phyloP scores from a whole-genome alignment of 2,329 filamentous ascomycete genomes.

The Ustulina deusta region DNA sequence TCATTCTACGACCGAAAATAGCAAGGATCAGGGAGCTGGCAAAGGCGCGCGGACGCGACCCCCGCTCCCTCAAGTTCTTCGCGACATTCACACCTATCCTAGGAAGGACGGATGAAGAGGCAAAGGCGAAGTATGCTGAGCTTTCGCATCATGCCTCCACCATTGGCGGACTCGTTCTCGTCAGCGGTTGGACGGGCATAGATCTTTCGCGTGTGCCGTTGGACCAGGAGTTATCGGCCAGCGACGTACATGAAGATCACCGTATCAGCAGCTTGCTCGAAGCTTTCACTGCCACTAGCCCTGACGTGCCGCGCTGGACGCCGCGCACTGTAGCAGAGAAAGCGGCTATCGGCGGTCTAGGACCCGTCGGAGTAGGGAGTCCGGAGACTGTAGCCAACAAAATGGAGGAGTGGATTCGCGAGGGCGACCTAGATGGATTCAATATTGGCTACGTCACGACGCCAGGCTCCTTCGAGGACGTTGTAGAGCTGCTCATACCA shows the following conservation, averaged over 20 bases:
- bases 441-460: slow-evolving; percentile 49
- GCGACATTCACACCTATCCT: slow-evolving; percentile 63
- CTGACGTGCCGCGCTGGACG: slow-evolving; percentile 58
- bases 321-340: slow-evolving; percentile 58
- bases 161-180: slow-evolving; percentile 66
- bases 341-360: slow-evolving; percentile 55
- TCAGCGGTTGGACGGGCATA: slow-evolving; percentile 70
- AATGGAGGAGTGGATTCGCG: slow-evolving; percentile 47
- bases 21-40: slow-evolving; percentile 65
- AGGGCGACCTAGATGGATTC: slow-evolving; percentile 48
- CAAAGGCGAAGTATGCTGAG: slow-evolving; percentile 63
- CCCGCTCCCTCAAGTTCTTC: slow-evolving; percentile 68
- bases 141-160: slow-evolving; percentile 64
- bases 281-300: slow-evolving; percentile 61
- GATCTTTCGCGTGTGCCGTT: slow-evolving; percentile 68
- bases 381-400: slow-evolving; percentile 47
- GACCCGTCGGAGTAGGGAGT: slow-evolving; percentile 44
- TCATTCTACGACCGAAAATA: slow-evolving; percentile 62
- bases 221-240: slow-evolving; percentile 66
- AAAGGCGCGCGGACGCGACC: slow-evolving; percentile 64
- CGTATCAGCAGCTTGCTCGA: slow-evolving; percentile 63
- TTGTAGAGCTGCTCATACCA: slow-evolving; percentile 48
- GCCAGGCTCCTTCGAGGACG: slow-evolving; percentile 48
- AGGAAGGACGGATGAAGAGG: slow-evolving; percentile 64
- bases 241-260: slow-evolving; percentile 64